These are phyloP conservation scores for Barnettozyma vustinii DNA, from an alignment of 805 yeast species.

Conservation along the genomic window DNA sequence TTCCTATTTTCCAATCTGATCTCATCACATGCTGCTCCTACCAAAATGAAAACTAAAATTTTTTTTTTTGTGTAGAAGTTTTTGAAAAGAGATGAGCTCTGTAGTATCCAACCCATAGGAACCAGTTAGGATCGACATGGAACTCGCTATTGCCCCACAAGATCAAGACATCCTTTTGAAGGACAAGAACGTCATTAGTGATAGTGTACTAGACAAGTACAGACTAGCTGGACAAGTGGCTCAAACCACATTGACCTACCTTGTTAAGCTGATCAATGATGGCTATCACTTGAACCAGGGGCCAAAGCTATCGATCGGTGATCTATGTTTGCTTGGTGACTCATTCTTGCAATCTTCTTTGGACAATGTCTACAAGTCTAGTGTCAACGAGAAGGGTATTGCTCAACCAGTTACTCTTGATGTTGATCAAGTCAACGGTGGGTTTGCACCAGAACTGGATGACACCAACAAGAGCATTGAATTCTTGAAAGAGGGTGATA, in stretches of 20 bases:
- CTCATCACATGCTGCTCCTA: slow-evolving; percentile 1
- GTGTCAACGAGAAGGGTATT: slow-evolving; percentile 82
- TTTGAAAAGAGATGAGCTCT: slow-evolving; percentile 10
- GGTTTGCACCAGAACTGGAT: slow-evolving; percentile 84
- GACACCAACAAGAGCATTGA: slow-evolving; percentile 38
- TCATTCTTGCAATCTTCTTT: slow-evolving; percentile 60
- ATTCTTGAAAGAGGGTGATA: slow-evolving; percentile 67
- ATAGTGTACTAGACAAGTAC: slow-evolving; percentile 68
- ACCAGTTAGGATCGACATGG: slow-evolving; percentile 37
- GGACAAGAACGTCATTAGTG: slow-evolving; percentile 64
- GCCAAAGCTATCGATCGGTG: slow-evolving; percentile 42
- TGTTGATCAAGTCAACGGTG: slow-evolving; percentile 69
- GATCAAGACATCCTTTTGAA: slow-evolving; percentile 69
- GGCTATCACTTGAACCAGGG: slow-evolving; percentile 56
- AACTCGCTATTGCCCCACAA: slow-evolving; percentile 67
- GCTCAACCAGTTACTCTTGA: slow-evolving; percentile 89
- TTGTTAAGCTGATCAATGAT: slow-evolving; percentile 62
- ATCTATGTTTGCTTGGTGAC: slow-evolving; percentile 80
- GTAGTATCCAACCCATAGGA: background rate
- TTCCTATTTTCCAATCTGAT: background rate
- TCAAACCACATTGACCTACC: slow-evolving; percentile 72
- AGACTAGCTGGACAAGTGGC: slow-evolving; percentile 85
- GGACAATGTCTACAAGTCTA: slow-evolving; percentile 51
- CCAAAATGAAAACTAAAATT: slow-evolving; percentile 4
- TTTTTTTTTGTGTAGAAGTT: slow-evolving; percentile 2